These are phyloP conservation scores for Eutrema japonicum DNA, from an alignment of 345 rosid species.

Conservation along the genomic window DNA sequence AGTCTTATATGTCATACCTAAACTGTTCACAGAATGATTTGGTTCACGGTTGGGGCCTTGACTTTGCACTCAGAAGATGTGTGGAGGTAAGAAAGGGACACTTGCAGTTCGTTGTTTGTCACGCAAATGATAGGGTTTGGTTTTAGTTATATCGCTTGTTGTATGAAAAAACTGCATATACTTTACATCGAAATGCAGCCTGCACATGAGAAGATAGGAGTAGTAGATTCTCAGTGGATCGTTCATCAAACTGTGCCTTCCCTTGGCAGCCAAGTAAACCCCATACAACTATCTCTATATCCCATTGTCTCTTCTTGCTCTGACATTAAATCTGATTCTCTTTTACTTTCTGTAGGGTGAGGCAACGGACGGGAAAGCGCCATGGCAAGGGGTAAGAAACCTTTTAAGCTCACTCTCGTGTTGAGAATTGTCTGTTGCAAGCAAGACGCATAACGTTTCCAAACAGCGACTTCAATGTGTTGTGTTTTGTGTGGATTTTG, in stretches of 20 bases:
- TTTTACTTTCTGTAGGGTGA: constrained; percentile 58
- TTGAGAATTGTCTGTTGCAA: constrained; percentile 19
- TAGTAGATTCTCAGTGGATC: constrained; percentile 96
- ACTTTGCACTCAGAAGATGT: constrained; percentile 90
- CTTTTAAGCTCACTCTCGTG: neutral
- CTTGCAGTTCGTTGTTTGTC: neutral
- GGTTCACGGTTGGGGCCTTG: constrained; percentile 99
- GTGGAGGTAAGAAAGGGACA: constrained; percentile 59
- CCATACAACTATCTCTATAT: neutral
- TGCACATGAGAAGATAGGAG: constrained; percentile 87
- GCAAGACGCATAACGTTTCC: constrained; percentile 15
- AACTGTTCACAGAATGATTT: constrained; percentile 80
- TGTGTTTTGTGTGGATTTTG: constrained; percentile 11
- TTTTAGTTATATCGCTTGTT: constrained; percentile 1
- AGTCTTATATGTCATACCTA: constrained; percentile 9
- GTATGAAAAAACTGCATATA: neutral
- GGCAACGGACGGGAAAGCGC: constrained; percentile 64
- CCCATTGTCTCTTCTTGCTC: neutral
- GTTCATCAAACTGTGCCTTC: constrained; percentile 74
- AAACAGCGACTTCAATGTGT: constrained; percentile 19
- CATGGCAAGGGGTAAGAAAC: constrained; percentile 87
- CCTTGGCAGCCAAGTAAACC: constrained; percentile 81
- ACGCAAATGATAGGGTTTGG: constrained; percentile 14
- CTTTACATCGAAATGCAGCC: constrained; percentile 49
- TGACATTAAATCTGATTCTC: neutral